These are phyloP conservation scores for Marasmius fiardii DNA, from an alignment of 1,284 basidiomycete genomes.

Conservation along the genomic window DNA sequence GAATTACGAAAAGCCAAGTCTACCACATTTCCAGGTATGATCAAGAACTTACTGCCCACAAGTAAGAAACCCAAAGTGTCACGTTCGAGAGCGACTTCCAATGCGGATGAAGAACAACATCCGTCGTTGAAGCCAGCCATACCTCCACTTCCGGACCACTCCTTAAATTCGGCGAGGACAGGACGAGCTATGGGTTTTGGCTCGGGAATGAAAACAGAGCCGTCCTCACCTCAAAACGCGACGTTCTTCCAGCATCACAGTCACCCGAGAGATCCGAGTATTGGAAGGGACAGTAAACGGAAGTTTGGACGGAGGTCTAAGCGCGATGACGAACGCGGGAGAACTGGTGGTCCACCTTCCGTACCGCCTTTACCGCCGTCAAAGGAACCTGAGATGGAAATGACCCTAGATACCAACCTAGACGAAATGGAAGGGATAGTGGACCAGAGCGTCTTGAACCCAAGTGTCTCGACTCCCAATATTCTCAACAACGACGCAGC, in stretches of 20 bases:
- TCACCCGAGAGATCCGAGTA: neutral
- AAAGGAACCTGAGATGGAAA: constrained; percentile 4
- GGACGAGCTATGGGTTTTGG: neutral
- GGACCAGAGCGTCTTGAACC: constrained; percentile 3
- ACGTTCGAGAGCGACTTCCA: constrained; percentile 4
- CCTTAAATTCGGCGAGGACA: neutral
- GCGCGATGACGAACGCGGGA: neutral
- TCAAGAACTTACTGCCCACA: neutral
- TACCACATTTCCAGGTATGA: neutral
- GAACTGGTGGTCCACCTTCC: neutral
- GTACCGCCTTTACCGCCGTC: constrained; percentile 4
- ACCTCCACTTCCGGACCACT: constrained; percentile 11
- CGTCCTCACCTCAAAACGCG: neutral
- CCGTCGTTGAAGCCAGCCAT: constrained; percentile 12
- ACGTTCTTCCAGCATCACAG: neutral
- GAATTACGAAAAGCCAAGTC: constrained; percentile 6
- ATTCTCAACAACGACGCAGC: neutral
- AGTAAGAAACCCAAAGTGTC: constrained; percentile 1
- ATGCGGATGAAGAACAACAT: constrained; percentile 8
- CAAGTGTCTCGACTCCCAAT: neutral
- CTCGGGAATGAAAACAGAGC: neutral
- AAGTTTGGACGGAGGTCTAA: constrained; percentile 2
- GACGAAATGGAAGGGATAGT: constrained; percentile 16
- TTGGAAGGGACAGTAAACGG: constrained; percentile 1
- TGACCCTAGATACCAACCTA: constrained; percentile 14